Base-by-base conservation (phyloP, 805 yeast genomes). In the Barnettozyma californica region DNA sequence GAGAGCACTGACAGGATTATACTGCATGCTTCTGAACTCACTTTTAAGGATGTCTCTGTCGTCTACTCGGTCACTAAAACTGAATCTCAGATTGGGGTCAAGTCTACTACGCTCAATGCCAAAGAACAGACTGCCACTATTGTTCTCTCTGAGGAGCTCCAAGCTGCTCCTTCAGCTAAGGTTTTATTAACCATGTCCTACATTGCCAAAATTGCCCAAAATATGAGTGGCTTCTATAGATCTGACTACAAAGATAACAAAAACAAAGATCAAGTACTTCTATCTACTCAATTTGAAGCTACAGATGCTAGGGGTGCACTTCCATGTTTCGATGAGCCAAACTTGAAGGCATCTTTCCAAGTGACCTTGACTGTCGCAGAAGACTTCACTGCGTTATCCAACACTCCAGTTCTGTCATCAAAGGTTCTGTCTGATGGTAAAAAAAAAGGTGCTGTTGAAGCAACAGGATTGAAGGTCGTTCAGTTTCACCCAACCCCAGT, bases 291-390 rank as follows among this genome's bases (percentile, higher is more conserved):
- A 67, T 82, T 87, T 75, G 95, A 87, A 68, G 83, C 95, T 20
- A 83, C 90, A 31, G 90, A 85, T 60, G 89, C 92, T 50, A 79
- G 95, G 59, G 71, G 87, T 53, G 92, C 94, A 5, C 83, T 87
- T 69, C 95, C 95, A 35, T 85, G 84, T 64, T 84, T 82, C 58
- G 95, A 87, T 66, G 94, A 86, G 64, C 95, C 95, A 36, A 81
- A 84, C 54, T 74, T 84, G 52, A 87, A 87, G 68, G 89, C 94
- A 13, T 73, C 81, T 40, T 87, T 83, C 61, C 81, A 80, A 45
- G 71, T 87, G 52, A 68, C 81, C 25, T 71, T 87, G 61, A 74
- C 84, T 44, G 76, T 84, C 39, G 74, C 75, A 50, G 72, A 73
- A 52, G 65, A 70, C 20, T 70, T 79, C 57, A 81, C 84, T 38